Conservation (phyloP, 257 asterid genomes). For the Eucommia ulmoides region DNA sequence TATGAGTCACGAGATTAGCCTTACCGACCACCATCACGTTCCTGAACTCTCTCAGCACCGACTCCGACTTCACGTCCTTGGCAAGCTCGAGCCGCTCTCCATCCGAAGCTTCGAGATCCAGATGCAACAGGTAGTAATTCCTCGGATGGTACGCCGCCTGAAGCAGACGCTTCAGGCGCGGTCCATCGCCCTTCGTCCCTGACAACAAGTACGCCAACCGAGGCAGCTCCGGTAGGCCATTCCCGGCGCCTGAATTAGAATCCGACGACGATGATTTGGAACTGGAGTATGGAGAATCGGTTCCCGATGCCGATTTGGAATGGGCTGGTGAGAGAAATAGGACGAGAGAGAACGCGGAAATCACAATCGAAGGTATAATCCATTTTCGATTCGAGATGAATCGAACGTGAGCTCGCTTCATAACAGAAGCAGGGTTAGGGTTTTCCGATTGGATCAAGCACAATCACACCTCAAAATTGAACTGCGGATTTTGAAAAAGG, state of each 20-base stretch:
- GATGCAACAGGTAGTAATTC: constrained; percentile 66
- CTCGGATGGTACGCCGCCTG: constrained; percentile 81
- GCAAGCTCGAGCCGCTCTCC: constrained; percentile 66
- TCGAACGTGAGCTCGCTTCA: constrained; percentile 48
- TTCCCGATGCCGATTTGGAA: constrained; percentile 8
- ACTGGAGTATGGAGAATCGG: constrained; percentile 15
- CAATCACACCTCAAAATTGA: too few species aligned
- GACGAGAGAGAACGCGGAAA: constrained; percentile 19
- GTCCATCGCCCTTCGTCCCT: constrained; percentile 50
- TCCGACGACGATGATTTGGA: constrained; percentile 13
- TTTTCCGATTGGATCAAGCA: background rate
- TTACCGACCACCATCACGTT: constrained; percentile 83
- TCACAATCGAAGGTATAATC: constrained; percentile 30
- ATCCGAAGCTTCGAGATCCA: constrained; percentile 70
- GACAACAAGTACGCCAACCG: constrained; percentile 73
- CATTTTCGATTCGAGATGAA: constrained; percentile 30
- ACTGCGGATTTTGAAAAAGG: too few species aligned
- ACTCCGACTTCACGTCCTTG: constrained; percentile 41
- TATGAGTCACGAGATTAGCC: constrained; percentile 57
- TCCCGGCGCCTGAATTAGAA: constrained; percentile 9
- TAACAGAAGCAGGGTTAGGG: background rate
- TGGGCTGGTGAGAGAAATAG: constrained; percentile 18
- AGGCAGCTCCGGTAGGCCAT: constrained; percentile 39
- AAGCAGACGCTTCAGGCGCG: constrained; percentile 53
- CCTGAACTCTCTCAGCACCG: constrained; percentile 31